These are phyloP conservation scores for Ophiostoma ips DNA, from an alignment of 2,329 filamentous ascomycete species.

Conservation along the genomic window DNA sequence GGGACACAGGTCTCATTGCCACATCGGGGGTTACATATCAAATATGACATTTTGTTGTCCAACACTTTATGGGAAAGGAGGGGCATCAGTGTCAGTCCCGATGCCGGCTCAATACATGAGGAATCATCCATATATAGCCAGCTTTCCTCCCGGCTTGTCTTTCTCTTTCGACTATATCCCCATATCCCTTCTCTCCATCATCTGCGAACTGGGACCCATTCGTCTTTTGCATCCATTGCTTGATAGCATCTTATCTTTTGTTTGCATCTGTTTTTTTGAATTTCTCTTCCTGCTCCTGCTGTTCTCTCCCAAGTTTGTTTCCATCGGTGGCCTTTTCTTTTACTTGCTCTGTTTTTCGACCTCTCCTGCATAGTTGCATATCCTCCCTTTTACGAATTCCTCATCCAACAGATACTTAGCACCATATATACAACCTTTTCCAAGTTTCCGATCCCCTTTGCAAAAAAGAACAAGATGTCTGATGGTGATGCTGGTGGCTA, in stretches of 20 bases:
- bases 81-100: no score
- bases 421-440: not conserved
- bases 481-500: constrained; percentile 7
- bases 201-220: no score
- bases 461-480: constrained; percentile 5
- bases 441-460: not conserved
- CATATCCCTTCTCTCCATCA: not conserved
- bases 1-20: not conserved
- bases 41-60: not conserved
- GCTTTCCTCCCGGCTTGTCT: no score
- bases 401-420: no score
- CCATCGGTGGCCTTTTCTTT: not conserved
- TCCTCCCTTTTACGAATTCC: not conserved
- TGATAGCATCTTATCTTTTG: not conserved
- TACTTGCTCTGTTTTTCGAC: not conserved
- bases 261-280: not conserved
- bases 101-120: not conserved
- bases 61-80: not conserved
- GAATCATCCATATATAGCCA: not conserved
- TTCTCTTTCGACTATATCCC: no score
- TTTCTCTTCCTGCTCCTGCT: not conserved
- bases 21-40: not conserved
- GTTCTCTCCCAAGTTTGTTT: no score
- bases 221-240: no score
- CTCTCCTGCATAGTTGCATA: not conserved